Conservation (phyloP, 2,329 filamentous ascomycete genomes). For the Fusarium brevicatenulatum region DNA sequence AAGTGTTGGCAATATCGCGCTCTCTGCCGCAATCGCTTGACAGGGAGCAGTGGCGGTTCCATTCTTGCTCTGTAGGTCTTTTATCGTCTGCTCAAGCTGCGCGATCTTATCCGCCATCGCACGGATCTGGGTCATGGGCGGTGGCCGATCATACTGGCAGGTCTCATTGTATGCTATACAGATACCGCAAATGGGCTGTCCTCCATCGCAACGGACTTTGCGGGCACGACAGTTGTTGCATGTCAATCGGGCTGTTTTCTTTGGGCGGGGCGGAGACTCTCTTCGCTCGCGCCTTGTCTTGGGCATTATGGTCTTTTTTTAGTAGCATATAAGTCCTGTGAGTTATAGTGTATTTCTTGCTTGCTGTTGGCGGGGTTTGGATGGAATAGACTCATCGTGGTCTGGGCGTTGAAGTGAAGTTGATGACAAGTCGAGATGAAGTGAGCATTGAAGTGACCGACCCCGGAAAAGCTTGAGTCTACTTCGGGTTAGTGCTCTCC, state of each 20-base stretch:
- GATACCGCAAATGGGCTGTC: not conserved
- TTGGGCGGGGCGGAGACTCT: not conserved
- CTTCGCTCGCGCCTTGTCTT: not conserved
- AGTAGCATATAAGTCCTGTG: not conserved
- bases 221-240: not conserved
- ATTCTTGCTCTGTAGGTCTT: not conserved
- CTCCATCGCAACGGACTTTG: conserved; percentile 1
- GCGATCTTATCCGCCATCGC: conserved; percentile 6
- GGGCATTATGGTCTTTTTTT: not conserved
- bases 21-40: fast-evolving
- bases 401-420: fast-evolving
- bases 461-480: not conserved
- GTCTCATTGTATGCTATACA: not conserved
- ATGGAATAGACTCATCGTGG: not conserved
- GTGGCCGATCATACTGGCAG: not conserved
- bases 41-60: fast-evolving
- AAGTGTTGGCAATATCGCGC: fast-evolving
- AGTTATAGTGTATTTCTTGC: fast-evolving
- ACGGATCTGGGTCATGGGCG: not conserved
- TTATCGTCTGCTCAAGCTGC: not conserved
- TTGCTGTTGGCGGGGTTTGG: fast-evolving
- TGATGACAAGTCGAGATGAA: not conserved
- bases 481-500: not conserved
- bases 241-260: not conserved
- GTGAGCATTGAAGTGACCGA: not conserved